Evolutionary conservation across 2,329 filamentous ascomycete species (phyloP).

Genomic region (Botrytis pseudocinerea): DNA sequence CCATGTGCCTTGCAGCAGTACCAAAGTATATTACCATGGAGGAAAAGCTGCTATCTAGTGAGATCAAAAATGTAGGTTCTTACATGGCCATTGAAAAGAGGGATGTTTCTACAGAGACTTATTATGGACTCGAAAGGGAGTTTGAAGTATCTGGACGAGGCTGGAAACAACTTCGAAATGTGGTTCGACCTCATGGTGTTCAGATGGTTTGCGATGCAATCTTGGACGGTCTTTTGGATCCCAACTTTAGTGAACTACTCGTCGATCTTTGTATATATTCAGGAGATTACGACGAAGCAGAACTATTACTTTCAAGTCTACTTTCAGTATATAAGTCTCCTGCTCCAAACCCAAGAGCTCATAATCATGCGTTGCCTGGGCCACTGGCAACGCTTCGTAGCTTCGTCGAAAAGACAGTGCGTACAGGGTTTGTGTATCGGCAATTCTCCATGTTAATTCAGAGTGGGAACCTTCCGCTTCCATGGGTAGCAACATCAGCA

Average conservation of each 20-base stretch:
- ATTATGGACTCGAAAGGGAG: conserved; percentile 49
- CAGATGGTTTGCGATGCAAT: conserved; percentile 48
- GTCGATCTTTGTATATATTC: conserved; percentile 46
- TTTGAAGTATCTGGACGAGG: conserved; percentile 46
- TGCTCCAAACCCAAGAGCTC: conserved; percentile 39
- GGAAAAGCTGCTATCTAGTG: conserved; percentile 46
- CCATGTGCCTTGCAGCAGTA: conserved; percentile 51
- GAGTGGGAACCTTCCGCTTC: conserved; percentile 42
- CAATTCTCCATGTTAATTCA: conserved; percentile 44
- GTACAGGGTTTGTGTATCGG: conserved; percentile 43
- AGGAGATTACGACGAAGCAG: conserved; percentile 45
- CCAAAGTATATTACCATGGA: conserved; percentile 50
- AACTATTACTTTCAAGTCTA: conserved; percentile 44
- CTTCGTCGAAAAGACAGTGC: conserved; percentile 41
- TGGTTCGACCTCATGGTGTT: conserved; percentile 51
- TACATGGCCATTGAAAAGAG: conserved; percentile 39
- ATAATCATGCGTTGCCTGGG: conserved; percentile 34
- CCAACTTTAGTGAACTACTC: conserved; percentile 45
- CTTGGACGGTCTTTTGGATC: conserved; percentile 46
- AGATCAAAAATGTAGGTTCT: conserved; percentile 45
- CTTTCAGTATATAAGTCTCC: conserved; percentile 43
- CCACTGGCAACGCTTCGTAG: conserved; percentile 43
- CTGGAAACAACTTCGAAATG: conserved; percentile 49
- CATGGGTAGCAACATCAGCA: conserved; percentile 49
- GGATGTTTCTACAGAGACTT: conserved; percentile 48